These are phyloP conservation scores for Dictyostelium firmibasis DNA, from an alignment of 78 protist genomes.

Conservation along the genomic window DNA sequence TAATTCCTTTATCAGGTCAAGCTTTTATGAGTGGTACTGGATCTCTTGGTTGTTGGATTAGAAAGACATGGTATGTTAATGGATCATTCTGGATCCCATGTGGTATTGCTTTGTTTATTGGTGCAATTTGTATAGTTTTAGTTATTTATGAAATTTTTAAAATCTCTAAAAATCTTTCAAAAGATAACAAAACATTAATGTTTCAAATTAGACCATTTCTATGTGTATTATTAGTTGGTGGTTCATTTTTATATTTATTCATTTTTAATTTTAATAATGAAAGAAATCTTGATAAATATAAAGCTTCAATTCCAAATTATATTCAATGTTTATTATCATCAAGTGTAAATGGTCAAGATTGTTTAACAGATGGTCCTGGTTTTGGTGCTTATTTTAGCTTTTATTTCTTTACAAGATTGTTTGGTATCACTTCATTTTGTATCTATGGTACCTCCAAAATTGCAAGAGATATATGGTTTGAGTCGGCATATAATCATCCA, in stretches of 20 bases:
- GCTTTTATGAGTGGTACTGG: constrained; percentile 13
- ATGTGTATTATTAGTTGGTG: constrained; percentile 19
- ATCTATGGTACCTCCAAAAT: constrained; percentile 2
- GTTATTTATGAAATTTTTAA: neutral
- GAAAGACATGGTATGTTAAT: neutral
- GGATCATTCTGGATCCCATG: constrained; percentile 27
- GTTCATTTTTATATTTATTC: constrained; percentile 18
- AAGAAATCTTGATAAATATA: neutral
- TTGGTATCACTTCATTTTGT: neutral
- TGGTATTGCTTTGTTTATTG: neutral
- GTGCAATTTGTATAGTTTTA: constrained; percentile 3
- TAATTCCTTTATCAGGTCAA: neutral
- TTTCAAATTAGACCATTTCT: constrained; percentile 48
- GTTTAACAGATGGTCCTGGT: neutral
- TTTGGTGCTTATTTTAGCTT: constrained; percentile 7
- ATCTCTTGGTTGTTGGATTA: constrained; percentile 22
- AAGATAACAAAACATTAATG: constrained; percentile 14
- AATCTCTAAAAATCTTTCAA: constrained; percentile 6
- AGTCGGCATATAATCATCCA: neutral
- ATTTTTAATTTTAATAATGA: constrained; percentile 20
- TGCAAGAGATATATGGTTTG: neutral
- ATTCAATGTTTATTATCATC: neutral
- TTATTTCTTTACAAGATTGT: neutral
- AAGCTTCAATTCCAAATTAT: neutral
- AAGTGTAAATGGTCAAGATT: neutral